A percentile compares a stretch with the other conserved stretches of the same genome.
phyloP scores from a whole-genome alignment of 106 monocot genomes.

The Dendrobium chrysotoxum region DNA sequence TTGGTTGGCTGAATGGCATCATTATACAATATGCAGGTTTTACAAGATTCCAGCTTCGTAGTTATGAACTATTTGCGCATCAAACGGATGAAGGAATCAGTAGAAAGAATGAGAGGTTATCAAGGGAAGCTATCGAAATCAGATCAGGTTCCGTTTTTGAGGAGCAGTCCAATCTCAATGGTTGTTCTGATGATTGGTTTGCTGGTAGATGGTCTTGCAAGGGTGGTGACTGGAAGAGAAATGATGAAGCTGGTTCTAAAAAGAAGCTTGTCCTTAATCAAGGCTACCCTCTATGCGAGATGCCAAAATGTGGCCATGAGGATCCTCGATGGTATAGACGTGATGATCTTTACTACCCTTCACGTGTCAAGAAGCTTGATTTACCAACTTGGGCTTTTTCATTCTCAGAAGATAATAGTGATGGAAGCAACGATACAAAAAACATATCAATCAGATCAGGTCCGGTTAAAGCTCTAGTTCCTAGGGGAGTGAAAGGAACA shows the following conservation, averaged over 20 bases:
- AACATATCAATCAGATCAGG: slow-evolving; percentile 15
- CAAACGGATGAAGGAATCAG: slow-evolving; percentile 30
- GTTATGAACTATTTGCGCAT: slow-evolving; percentile 26
- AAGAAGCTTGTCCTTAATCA: slow-evolving; percentile 77
- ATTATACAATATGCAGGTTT: slow-evolving; percentile 35
- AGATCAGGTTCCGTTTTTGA: slow-evolving; percentile 25
- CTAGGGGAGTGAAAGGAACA: slow-evolving; percentile 66
- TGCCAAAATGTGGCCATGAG: slow-evolving; percentile 65
- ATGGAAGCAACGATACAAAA: slow-evolving; percentile 52
- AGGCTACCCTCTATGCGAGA: slow-evolving; percentile 79
- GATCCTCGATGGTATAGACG: slow-evolving; percentile 72
- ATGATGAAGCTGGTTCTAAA: slow-evolving; percentile 66
- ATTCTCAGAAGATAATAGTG: slow-evolving; percentile 62
- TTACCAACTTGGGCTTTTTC: slow-evolving; percentile 84
- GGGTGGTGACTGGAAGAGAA: slow-evolving; percentile 99
- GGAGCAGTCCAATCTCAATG: slow-evolving; percentile 12
- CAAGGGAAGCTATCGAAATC: slow-evolving; percentile 39
- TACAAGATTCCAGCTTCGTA: slow-evolving; percentile 35
- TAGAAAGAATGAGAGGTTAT: slow-evolving; percentile 20
- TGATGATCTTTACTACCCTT: slow-evolving; percentile 66
- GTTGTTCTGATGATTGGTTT: slow-evolving; percentile 52
- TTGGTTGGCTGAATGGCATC: not conserved
- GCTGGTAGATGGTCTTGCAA: slow-evolving; percentile 76
- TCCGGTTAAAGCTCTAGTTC: slow-evolving; percentile 30
- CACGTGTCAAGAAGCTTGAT: slow-evolving; percentile 56